A percentile compares a stretch with the other conserved stretches of the same genome.
These are phyloP conservation scores for Colletotrichum paranaense DNA, from an alignment of 2,329 filamentous ascomycete genomes.

Conservation along the genomic window DNA sequence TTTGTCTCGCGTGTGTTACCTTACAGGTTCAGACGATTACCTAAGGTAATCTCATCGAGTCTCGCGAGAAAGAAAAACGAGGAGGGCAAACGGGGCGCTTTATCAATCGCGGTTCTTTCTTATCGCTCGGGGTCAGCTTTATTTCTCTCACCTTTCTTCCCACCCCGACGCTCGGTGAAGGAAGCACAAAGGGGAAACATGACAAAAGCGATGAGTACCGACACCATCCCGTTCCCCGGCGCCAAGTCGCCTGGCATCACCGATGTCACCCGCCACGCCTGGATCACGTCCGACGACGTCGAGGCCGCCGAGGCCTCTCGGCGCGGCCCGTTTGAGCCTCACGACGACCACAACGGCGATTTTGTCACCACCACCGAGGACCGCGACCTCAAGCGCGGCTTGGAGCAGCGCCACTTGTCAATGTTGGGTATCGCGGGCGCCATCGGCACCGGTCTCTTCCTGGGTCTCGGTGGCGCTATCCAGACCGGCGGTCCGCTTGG, in stretches of 20 bases:
- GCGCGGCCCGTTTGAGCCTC: conserved; percentile 29
- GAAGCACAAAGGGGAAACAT: background rate
- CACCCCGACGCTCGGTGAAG: conserved; percentile 14
- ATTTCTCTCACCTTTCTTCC: background rate
- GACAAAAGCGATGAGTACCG: conserved; percentile 21
- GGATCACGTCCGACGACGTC: conserved; percentile 32
- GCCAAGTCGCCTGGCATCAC: conserved; percentile 35
- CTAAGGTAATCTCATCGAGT: background rate
- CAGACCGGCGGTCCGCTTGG: conserved; percentile 60
- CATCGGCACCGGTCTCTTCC: conserved; percentile 71
- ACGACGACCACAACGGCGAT: conserved; percentile 50
- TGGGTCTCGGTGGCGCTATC: conserved; percentile 66
- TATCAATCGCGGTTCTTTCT: background rate
- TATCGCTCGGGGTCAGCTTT: background rate
- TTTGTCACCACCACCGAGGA: conserved; percentile 61
- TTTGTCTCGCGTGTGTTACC: background rate
- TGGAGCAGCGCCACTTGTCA: conserved; percentile 67
- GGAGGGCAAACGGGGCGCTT: background rate
- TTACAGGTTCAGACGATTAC: background rate
- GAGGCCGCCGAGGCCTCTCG: conserved; percentile 12
- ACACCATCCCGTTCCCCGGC: conserved; percentile 30
- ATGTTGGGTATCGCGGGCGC: conserved; percentile 73
- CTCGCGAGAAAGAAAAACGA: background rate
- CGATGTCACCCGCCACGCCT: conserved; percentile 29
- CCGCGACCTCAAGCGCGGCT: conserved; percentile 58